Evolutionary conservation across 148 eudicot genomes (phyloP).

Genomic region (Silene conica): DNA sequence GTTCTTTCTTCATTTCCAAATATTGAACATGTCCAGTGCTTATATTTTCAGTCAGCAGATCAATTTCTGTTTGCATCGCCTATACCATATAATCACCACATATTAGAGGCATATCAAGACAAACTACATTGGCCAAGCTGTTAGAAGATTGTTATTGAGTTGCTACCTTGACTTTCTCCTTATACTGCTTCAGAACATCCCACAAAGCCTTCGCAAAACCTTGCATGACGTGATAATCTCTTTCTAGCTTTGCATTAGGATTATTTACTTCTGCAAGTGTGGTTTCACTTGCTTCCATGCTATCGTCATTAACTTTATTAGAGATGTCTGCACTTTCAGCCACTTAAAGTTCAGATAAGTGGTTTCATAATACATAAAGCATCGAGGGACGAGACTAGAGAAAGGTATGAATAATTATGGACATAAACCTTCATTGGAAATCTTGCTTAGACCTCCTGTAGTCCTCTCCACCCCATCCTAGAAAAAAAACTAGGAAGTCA

Average conservation of each 20-base stretch:
- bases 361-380: constrained; percentile 20
- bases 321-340: constrained; percentile 11
- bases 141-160: neutral
- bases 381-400: neutral
- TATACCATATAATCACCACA: constrained; percentile 23
- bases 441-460: constrained; percentile 17
- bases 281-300: constrained; percentile 15
- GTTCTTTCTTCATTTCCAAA: constrained; percentile 40
- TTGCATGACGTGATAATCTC: constrained; percentile 43
- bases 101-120: constrained; percentile 13
- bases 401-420: constrained; percentile 11
- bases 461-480: constrained; percentile 35
- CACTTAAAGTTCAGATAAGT: constrained; percentile 21
- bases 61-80: constrained; percentile 56
- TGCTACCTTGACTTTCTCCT: constrained; percentile 62
- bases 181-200: constrained; percentile 66
- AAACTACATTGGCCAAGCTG: neutral
- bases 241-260: constrained; percentile 30
- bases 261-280: constrained; percentile 10
- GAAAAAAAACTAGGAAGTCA: constrained; percentile 11
- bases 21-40: constrained; percentile 29
- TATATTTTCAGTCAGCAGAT: constrained; percentile 35
- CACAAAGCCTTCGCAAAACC: constrained; percentile 74
- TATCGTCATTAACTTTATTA: constrained; percentile 1
- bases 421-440: constrained; percentile 38